These are phyloP conservation scores for Neophaeococcomyces aloes DNA, from an alignment of 2,329 filamentous ascomycete species.

Conservation along the genomic window DNA sequence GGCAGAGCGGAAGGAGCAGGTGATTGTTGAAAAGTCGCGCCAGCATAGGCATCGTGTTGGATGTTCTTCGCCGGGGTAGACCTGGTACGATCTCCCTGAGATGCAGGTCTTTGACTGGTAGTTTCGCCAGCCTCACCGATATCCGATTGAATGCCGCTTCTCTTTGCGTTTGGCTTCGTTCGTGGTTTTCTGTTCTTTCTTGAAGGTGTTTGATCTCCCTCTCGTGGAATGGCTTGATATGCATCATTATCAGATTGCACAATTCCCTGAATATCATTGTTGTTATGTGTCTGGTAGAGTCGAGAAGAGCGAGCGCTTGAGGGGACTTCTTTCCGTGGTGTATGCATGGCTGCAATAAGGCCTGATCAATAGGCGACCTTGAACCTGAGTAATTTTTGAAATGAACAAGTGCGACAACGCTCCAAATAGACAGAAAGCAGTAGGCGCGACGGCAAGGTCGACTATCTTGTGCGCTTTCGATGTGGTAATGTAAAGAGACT, in stretches of 20 bases:
- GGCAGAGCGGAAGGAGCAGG: constrained; percentile 83
- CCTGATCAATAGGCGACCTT: constrained; percentile 42
- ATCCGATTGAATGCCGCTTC: constrained; percentile 6
- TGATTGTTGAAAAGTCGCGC: constrained; percentile 88
- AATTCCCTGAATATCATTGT: constrained; percentile 26
- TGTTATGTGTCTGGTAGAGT: constrained; percentile 29
- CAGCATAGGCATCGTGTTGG: constrained; percentile 61
- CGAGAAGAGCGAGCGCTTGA: constrained; percentile 35
- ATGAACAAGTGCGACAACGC: constrained; percentile 21
- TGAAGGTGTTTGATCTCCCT: constrained; percentile 22
- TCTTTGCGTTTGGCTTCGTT: constrained; percentile 26
- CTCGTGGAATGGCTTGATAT: constrained; percentile 24
- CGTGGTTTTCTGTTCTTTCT: constrained; percentile 29
- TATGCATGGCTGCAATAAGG: constrained; percentile 35
- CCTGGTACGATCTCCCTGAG: background rate
- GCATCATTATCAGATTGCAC: constrained; percentile 26
- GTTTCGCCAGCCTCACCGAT: background rate
- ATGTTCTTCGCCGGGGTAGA: constrained; percentile 2
- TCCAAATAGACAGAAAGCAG: constrained; percentile 5
- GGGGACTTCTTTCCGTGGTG: constrained; percentile 27
- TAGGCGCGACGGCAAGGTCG: constrained; percentile 1
- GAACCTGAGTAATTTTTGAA: constrained; percentile 23
- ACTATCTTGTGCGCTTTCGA: constrained; percentile 20
- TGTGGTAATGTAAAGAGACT: constrained; percentile 15
- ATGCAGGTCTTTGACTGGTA: background rate